phyloP scores from a whole-genome alignment of 164 flowering plant genomes.

The Stephania yunnanensis region DNA sequence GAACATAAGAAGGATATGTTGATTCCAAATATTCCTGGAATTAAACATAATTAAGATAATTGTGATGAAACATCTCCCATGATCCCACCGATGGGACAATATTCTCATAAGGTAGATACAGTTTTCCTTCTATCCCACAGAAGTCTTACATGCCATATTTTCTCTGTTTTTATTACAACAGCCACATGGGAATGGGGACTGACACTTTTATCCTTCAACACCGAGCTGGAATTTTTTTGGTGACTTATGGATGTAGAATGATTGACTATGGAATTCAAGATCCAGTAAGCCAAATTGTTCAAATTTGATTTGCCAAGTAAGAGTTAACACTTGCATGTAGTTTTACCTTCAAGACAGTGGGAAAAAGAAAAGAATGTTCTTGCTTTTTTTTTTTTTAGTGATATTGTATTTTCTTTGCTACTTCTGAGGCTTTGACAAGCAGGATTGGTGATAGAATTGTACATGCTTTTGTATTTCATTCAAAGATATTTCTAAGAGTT shows the following conservation, averaged over 20 bases:
- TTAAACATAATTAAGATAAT: background rate
- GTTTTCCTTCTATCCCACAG: background rate
- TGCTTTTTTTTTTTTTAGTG: constrained; percentile 4
- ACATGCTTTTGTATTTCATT: constrained; percentile 2
- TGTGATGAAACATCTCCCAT: background rate
- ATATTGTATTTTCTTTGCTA: background rate
- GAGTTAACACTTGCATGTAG: background rate
- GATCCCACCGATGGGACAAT: background rate
- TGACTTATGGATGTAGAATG: background rate
- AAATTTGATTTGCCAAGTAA: background rate
- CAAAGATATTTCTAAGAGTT: constrained; percentile 1
- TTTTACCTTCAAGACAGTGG: background rate
- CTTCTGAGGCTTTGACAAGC: background rate
- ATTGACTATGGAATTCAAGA: constrained; percentile 1
- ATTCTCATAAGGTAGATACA: background rate
- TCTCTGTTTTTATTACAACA: constrained; percentile 27
- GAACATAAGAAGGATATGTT: background rate
- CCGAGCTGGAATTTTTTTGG: constrained; percentile 6
- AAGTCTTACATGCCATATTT: background rate
- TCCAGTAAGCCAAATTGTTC: background rate
- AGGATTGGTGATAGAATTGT: constrained; percentile 8
- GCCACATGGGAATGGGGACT: constrained; percentile 41
- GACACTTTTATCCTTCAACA: constrained; percentile 13
- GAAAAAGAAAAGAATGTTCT: background rate
- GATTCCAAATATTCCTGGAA: background rate